Evolutionary conservation across 176 grass and related monocot genomes (phyloP), one percentile per base, ranked within the genome.

Genomic region (Zizania latifolia): DNA sequence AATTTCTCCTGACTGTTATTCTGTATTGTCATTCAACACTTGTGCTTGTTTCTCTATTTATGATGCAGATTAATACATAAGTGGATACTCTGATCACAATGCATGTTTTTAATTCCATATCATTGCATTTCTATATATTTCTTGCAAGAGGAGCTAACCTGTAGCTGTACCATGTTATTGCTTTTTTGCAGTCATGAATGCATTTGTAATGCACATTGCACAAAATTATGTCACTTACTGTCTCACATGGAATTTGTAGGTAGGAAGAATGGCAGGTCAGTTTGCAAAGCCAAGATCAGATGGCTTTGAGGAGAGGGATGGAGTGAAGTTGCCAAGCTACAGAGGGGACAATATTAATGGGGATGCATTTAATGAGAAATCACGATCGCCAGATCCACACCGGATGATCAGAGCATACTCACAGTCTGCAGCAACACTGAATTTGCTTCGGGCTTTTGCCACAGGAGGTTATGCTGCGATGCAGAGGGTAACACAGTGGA

Each of bases 261-360:
- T 97, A 24, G 90, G 93, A 76, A 85, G 93, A 65, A 97, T 97
- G 93, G 93, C 93, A 4, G 87, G 90, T 17, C 93, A 97, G 46
- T 97, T 97, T 82, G 93, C 93, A 62, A 97, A 97, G 58, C 93
- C 93, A 32, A 88, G 93, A 33, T 97, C 93, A 10, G 90, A 93
- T 41, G 15, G 51, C 14, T 86, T 93, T 63, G 90, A 97, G 79
- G 90, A 88, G 58, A 85, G 83, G 78, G 82, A 97, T 76, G 93
- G 90, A 72, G 82, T 97, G 48, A 93, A 90, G 78, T 62, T 97
- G 62, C 93, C 90, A 31, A 93, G 90, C 72, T 97, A 97, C 55
- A 93, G 93, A 68, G 93, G 93, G 38, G 93, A 93, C 62, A 97
- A 97, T 54, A 87, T 97, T 27, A 97, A 97, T 68, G 93, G 93